Base-by-base conservation (phyloP, 2,329 filamentous ascomycete species). In the Ceratocystis cubensis region DNA sequence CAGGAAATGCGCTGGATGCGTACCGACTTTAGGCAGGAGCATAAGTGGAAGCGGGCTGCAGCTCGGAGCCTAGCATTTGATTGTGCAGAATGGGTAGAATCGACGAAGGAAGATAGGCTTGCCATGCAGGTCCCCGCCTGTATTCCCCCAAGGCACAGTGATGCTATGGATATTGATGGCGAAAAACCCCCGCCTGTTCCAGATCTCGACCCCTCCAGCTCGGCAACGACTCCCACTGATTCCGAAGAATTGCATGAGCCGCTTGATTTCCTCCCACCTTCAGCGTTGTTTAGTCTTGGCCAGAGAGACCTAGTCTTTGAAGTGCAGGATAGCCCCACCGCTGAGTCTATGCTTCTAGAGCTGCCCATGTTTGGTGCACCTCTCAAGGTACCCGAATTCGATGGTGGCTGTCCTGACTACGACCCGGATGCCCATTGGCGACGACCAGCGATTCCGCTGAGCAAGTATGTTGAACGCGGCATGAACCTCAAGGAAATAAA, bases 1-100 rank as follows among this genome's bases (percentile, higher is more conserved):
- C 84, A 91, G 71, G 92, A 99, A 77, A 90, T 93, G 83, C 96
- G 92, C 75, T 97, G 93, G 93, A 95, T 99, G 90, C 85, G 92
- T 63, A 96, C 91, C 1, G 94, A 99, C 75, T 97, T 96, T 72
- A 84, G 88, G 64, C 90, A 96, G 75, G 94, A 97, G 75, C 81
- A 91, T 50, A 96, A 96, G 74, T 96, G 92, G 91, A 97, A 96
- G 76, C 86, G 85, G 73, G 84, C 88, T 1, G 83, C 88, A 45
- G 92, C 92, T 4, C 87, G 87, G 67, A 91, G 87, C 67, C 80
- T 96, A 68, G 94, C 91, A 1, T 80, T 86, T 71, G 89, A 88
- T 71, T 97, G 93, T 75, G 89, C 88, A 0, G 87, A 93, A 71
- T 99, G 90, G 84, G 82, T 91, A 46, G 80, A 82, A 25, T 83